Conservation (phyloP, 2,329 filamentous ascomycete species). For the Claviceps pusilla region DNA sequence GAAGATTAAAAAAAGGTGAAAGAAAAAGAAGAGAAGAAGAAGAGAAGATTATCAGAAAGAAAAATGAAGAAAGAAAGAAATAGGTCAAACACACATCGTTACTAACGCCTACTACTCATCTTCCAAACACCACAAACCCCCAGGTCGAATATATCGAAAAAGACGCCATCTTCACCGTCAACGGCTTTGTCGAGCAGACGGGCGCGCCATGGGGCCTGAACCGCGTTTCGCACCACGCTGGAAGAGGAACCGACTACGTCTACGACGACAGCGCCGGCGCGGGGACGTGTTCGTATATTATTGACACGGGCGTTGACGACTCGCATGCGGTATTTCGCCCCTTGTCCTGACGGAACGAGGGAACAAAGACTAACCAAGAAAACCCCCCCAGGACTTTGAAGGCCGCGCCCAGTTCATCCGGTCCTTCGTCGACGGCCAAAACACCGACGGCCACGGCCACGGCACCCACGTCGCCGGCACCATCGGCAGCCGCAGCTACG, state of each 20-base stretch:
- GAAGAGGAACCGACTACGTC: conserved; percentile 13
- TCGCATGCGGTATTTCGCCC: conserved; percentile 17
- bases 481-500: conserved; percentile 19
- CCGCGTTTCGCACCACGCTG: conserved; percentile 17
- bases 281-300: conserved; percentile 27
- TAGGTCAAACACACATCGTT: not conserved
- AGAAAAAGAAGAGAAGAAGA: no score
- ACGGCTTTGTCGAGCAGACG: conserved; percentile 14
- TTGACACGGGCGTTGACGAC: conserved; percentile 25
- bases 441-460: conserved; percentile 14
- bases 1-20: no score
- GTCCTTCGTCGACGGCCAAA: conserved; percentile 18
- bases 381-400: conserved; percentile 20
- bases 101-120: not conserved
- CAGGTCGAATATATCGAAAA: conserved; percentile 23
- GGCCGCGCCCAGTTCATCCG: conserved; percentile 22
- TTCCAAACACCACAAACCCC: not conserved
- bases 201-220: conserved; percentile 23
- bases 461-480: conserved; percentile 22
- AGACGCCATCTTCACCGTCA: not conserved
- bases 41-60: no score
- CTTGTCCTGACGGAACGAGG: not conserved
- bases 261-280: conserved; percentile 23
- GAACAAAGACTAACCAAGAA: not conserved
- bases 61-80: not conserved